Conservation (phyloP, 805 yeast genomes). For the Candida ipomoeae region DNA sequence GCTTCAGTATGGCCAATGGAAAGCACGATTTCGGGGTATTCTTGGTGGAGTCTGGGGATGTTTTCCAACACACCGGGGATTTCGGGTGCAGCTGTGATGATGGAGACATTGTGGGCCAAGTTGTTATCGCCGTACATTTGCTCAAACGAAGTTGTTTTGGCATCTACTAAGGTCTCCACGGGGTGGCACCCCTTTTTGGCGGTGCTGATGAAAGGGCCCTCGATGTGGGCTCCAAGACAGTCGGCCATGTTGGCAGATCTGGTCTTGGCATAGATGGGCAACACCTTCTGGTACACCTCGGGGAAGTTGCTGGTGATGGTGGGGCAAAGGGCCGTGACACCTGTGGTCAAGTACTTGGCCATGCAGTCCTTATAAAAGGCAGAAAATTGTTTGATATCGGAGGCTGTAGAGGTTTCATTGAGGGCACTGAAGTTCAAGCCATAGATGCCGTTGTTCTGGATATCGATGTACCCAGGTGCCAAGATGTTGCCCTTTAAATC, state of each 20-base stretch:
- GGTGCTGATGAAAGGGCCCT: slow-evolving; percentile 53
- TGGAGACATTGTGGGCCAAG: slow-evolving; percentile 32
- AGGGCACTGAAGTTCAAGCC: slow-evolving; percentile 50
- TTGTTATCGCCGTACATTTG: slow-evolving; percentile 38
- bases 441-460: slow-evolving; percentile 55
- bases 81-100: slow-evolving; percentile 53
- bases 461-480: slow-evolving; percentile 55
- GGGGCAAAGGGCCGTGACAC: slow-evolving; percentile 55
- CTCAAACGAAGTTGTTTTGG: slow-evolving; percentile 24
- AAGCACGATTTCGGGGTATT: slow-evolving; percentile 30
- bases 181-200: slow-evolving; percentile 51
- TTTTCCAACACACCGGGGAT: slow-evolving; percentile 42
- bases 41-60: slow-evolving; percentile 31
- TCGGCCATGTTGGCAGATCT: slow-evolving; percentile 34
- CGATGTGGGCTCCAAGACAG: slow-evolving; percentile 55
- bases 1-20: slow-evolving; percentile 49
- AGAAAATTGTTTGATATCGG: slow-evolving; percentile 30
- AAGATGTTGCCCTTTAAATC: slow-evolving; percentile 46
- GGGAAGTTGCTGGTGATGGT: slow-evolving; percentile 52
- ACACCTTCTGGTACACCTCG: slow-evolving; percentile 44
- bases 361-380: slow-evolving; percentile 40
- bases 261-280: slow-evolving; percentile 39
- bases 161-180: slow-evolving; percentile 39
- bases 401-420: slow-evolving; percentile 25
- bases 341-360: slow-evolving; percentile 45